Percentiles rank a stretch among this genome's conserved stretches.
phyloP scores from a whole-genome alignment of 192 early-diverging fungal species.

The Linnemannia hyalina region DNA sequence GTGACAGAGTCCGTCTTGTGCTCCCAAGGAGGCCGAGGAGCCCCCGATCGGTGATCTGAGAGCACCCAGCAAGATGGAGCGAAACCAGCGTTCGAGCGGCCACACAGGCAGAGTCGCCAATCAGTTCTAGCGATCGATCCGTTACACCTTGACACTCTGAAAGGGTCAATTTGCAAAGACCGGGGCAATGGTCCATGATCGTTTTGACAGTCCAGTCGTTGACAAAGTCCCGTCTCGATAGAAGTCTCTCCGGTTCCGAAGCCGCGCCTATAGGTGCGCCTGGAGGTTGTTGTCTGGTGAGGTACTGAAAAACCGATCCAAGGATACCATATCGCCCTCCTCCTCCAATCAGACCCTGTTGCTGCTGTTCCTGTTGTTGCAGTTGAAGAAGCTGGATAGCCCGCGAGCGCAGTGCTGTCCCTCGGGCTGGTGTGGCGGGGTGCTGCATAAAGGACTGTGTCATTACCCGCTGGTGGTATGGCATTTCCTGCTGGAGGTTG shows the following conservation, averaged over 20 bases:
- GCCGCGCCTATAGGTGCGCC: not conserved
- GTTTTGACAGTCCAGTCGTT: slow-evolving; percentile 50
- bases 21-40: slow-evolving; percentile 31
- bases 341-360: not conserved
- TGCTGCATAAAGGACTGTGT: slow-evolving; percentile 20
- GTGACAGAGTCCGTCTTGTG: not conserved
- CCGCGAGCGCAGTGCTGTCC: not conserved
- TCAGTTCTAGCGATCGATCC: slow-evolving; percentile 18
- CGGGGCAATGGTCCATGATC: slow-evolving; percentile 52
- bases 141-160: slow-evolving; percentile 56
- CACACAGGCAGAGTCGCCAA: slow-evolving; percentile 25
- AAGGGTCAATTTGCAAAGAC: slow-evolving; percentile 51
- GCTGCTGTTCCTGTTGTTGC: not conserved
- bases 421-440: not conserved
- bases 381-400: slow-evolving; percentile 5
- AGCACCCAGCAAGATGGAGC: slow-evolving; percentile 42
- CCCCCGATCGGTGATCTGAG: slow-evolving; percentile 50
- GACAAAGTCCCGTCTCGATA: slow-evolving; percentile 42
- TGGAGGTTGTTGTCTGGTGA: not conserved
- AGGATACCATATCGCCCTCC: slow-evolving; percentile 10
- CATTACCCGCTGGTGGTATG: slow-evolving; percentile 13
- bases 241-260: slow-evolving; percentile 12
- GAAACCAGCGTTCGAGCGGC: slow-evolving; percentile 21
- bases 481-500: slow-evolving; percentile 45
- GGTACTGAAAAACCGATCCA: slow-evolving; percentile 13